Evolutionary conservation across 441 rosid genomes (phyloP).

Genomic region (Hura crepitans): DNA sequence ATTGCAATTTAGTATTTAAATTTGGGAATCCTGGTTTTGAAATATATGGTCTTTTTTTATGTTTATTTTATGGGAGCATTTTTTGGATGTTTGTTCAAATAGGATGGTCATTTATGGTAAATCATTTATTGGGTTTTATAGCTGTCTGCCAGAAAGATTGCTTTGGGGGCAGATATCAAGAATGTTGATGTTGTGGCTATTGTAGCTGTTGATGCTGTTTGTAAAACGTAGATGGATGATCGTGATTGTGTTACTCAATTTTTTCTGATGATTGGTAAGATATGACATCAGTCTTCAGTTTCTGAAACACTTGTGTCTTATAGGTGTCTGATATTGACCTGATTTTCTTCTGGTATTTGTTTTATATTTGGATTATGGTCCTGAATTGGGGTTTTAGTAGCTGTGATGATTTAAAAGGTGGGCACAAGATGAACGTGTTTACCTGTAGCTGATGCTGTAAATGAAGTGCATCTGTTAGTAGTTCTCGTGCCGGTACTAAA

Average conservation of each 20-base stretch:
- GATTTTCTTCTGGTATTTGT: constrained; percentile 36
- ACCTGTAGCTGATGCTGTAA: constrained; percentile 43
- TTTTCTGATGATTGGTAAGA: constrained; percentile 46
- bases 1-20: constrained; percentile 2
- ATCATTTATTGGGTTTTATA: constrained; percentile 56
- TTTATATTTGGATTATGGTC: constrained; percentile 28
- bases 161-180: constrained; percentile 49
- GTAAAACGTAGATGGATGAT: constrained; percentile 57
- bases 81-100: no score
- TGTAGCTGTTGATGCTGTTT: constrained; percentile 76
- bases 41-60: constrained; percentile 9
- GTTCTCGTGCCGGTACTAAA: constrained; percentile 25
- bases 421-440: constrained; percentile 33
- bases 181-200: constrained; percentile 55
- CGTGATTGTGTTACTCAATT: constrained; percentile 48
- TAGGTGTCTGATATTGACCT: constrained; percentile 34
- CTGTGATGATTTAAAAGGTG: constrained; percentile 39
- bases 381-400: constrained; percentile 35
- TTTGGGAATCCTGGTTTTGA: constrained; percentile 8
- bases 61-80: constrained; percentile 18
- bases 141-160: constrained; percentile 61
- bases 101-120: constrained; percentile 31
- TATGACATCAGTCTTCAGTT: constrained; percentile 25
- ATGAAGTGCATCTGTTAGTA: constrained; percentile 33
- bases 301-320: constrained; percentile 30